Percentiles rank a stretch among this genome's conserved stretches.
phyloP scores from a whole-genome alignment of 495 filamentous ascomycete species.

The Penicillium atrosanguineum region DNA sequence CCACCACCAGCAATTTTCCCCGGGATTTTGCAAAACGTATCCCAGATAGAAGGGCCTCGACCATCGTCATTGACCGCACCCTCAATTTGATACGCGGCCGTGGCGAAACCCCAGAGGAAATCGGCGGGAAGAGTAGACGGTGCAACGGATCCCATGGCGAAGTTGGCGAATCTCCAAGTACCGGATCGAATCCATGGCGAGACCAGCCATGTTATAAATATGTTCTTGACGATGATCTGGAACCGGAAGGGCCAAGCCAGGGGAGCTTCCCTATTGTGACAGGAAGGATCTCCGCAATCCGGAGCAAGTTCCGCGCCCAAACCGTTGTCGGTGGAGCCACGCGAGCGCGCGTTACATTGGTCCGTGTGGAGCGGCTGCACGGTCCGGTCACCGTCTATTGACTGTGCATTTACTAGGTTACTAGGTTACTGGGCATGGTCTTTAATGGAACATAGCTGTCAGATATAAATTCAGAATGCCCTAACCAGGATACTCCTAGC shows the following conservation, averaged over 20 bases:
- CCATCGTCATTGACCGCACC: slow-evolving; percentile 66
- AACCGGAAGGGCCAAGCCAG: slow-evolving; percentile 4
- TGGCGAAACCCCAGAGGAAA: slow-evolving; percentile 83
- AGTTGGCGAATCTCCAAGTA: neutral
- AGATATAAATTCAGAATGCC: slow-evolving; percentile 7
- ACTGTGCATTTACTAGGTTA: neutral
- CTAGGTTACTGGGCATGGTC: slow-evolving; percentile 1
- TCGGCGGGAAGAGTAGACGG: slow-evolving; percentile 59
- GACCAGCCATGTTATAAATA: slow-evolving; percentile 18
- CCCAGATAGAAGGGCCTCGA: slow-evolving; percentile 73
- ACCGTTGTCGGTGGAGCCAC: slow-evolving; percentile 21
- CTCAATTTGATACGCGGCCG: slow-evolving; percentile 79
- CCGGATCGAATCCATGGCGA: slow-evolving; percentile 59
- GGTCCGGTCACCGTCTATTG: slow-evolving; percentile 26
- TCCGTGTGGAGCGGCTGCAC: slow-evolving; percentile 19
- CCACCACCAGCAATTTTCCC: slow-evolving; percentile 72
- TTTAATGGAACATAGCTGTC: too few species aligned
- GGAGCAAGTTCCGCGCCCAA: slow-evolving; percentile 51
- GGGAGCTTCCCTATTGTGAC: slow-evolving; percentile 28
- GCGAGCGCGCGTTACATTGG: neutral
- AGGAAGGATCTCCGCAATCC: slow-evolving; percentile 52
- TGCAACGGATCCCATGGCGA: slow-evolving; percentile 32
- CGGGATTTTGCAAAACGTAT: slow-evolving; percentile 69
- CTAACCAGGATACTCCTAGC: neutral
- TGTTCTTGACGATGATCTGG: slow-evolving; percentile 1